A percentile compares a stretch with the other conserved stretches of the same genome.
These are phyloP conservation scores for Ascochyta lentis DNA, from an alignment of 2,329 filamentous ascomycete genomes.

Conservation along the genomic window DNA sequence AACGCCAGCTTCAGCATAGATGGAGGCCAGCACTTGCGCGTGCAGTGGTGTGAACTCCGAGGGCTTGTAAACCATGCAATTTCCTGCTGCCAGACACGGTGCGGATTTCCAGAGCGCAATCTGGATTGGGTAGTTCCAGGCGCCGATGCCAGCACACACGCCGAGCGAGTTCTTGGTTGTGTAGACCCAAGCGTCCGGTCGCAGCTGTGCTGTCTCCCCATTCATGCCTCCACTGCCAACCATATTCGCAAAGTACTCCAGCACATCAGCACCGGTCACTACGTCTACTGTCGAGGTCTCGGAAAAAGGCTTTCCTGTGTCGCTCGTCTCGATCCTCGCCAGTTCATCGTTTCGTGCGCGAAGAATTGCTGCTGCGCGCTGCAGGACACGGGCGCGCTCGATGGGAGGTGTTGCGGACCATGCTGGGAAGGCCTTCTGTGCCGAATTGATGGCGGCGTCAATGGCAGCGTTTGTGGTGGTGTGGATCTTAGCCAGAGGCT, in stretches of 20 bases:
- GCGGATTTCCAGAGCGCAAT: slow-evolving; percentile 91
- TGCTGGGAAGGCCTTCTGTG: slow-evolving; percentile 71
- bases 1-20: slow-evolving; percentile 80
- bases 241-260: slow-evolving; percentile 85
- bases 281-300: slow-evolving; percentile 87
- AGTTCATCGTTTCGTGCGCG: slow-evolving; percentile 80
- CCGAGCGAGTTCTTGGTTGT: slow-evolving; percentile 82
- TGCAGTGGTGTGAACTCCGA: slow-evolving; percentile 89
- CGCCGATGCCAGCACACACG: slow-evolving; percentile 85
- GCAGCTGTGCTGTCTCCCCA: slow-evolving; percentile 76
- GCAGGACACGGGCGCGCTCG: slow-evolving; percentile 77
- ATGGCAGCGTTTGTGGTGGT: slow-evolving; percentile 71
- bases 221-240: slow-evolving; percentile 80
- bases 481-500: slow-evolving; percentile 74
- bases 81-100: slow-evolving; percentile 83
- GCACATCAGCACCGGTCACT: slow-evolving; percentile 80
- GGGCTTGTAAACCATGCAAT: slow-evolving; percentile 91
- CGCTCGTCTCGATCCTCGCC: slow-evolving; percentile 78
- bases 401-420: slow-evolving; percentile 81
- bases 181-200: slow-evolving; percentile 80
- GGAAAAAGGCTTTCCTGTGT: slow-evolving; percentile 85
- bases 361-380: slow-evolving; percentile 75
- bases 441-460: slow-evolving; percentile 74
- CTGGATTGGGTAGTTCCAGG: slow-evolving; percentile 92
- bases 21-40: slow-evolving; percentile 73